Evolutionary conservation across 2,329 filamentous ascomycete species (phyloP), one percentile per base, ranked within the genome.

Genomic region (Colletotrichum sp.): DNA sequence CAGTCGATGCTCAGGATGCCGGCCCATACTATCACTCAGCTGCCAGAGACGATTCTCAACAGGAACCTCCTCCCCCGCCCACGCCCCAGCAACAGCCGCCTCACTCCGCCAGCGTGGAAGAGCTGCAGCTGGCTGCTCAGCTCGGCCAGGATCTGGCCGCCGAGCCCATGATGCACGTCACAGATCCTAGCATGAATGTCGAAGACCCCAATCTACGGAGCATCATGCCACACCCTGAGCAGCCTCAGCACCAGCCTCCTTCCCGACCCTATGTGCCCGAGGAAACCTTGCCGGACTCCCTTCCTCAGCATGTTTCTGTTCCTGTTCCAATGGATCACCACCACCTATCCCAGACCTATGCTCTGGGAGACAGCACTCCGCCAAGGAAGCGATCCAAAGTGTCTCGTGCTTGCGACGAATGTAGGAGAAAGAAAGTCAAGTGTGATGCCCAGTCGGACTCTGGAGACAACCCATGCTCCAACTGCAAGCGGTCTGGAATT

Each of bases 371-470:
- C 77, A 89, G 89, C 74, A 92, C 92, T 13, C 91, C 93, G 16
- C 93, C 93, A 0, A 89, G 93, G 77, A 97, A 97, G 83, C 90
- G 95, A 75, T 95, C 94, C 7, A 98, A 98, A 83, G 95, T 97
- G 7, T 98, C 95, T 13, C 91, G 95, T 48, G 96, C 95, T 3
- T 98, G 95, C 81, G 95, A 98, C 82, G 95, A 98, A 82, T 98
- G 95, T 82, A 90, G 96, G 59, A 91, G 95, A 71, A 98, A 98
- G 85, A 98, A 96, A 87, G 95, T 98, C 75, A 95, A 95, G 81
- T 98, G 96, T 81, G 95, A 98, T 85, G 94, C 95, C 6, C 91
- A 92, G 76, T 93, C 93, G 10, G 95, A 98, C 82, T 90, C 90
- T 7, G 93, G 92, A 18, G 91, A 94, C 21, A 91, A 93, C 74